phyloP scores from a whole-genome alignment of 1,139 yeast genomes.

The Hemisphaericaspora xylanilytica region DNA sequence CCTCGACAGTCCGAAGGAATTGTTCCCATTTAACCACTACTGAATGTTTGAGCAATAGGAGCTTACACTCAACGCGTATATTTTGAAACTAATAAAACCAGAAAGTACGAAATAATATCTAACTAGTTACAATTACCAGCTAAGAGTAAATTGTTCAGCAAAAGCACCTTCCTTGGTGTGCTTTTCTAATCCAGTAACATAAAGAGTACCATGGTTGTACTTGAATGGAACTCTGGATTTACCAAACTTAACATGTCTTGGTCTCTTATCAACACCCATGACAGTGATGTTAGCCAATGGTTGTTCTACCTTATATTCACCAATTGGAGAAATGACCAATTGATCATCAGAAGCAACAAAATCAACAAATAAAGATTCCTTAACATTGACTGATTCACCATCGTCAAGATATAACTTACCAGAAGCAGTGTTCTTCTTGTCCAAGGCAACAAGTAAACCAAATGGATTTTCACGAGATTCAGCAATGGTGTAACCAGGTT shows the following conservation, averaged over 20 bases:
- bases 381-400: constrained; percentile 24
- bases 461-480: constrained; percentile 30
- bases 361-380: constrained; percentile 19
- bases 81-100: not conserved
- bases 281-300: constrained; percentile 26
- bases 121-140: constrained; percentile 12
- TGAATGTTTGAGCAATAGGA: no score
- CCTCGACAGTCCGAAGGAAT: no score
- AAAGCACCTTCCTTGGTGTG: constrained; percentile 17
- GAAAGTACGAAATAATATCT: constrained; percentile 1
- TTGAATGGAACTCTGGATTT: constrained; percentile 14
- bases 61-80: no score
- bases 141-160: constrained; percentile 14
- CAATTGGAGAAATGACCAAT: constrained; percentile 19
- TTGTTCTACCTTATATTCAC: constrained; percentile 19
- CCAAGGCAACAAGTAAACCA: constrained; percentile 28
- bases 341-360: constrained; percentile 16
- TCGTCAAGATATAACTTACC: constrained; percentile 26
- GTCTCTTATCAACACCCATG: constrained; percentile 23
- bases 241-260: constrained; percentile 19
- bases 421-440: constrained; percentile 17
- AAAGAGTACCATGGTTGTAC: constrained; percentile 16
- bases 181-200: constrained; percentile 18
- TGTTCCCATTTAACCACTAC: no score
- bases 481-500: constrained; percentile 28